These are phyloP conservation scores for Angomonas desouzai DNA, from an alignment of 208 protist species.

Conservation along the genomic window DNA sequence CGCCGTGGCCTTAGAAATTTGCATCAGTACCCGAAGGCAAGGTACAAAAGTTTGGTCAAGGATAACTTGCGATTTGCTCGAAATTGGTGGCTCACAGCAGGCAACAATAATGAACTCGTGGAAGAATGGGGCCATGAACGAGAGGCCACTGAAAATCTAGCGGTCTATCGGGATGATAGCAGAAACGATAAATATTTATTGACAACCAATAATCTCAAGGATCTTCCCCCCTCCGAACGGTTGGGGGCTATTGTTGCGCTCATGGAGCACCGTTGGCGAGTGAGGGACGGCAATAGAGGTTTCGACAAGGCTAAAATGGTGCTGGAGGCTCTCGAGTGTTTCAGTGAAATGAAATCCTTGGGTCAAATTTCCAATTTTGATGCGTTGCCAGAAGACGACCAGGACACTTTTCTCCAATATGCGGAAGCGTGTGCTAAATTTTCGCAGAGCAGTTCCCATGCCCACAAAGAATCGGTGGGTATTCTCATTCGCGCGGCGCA, in stretches of 20 bases:
- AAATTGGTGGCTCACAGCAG: constrained; percentile 75
- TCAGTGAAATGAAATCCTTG: constrained; percentile 75
- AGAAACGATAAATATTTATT: constrained; percentile 65
- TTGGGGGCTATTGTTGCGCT: constrained; percentile 65
- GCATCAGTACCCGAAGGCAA: constrained; percentile 82
- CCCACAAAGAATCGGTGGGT: constrained; percentile 75
- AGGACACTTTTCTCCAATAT: constrained; percentile 87
- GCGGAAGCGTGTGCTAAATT: constrained; percentile 70
- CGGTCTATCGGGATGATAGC: constrained; percentile 65
- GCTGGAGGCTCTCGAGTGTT: constrained; percentile 82
- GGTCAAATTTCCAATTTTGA: constrained; percentile 61
- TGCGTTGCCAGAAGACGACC: constrained; percentile 63
- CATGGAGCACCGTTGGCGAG: constrained; percentile 73
- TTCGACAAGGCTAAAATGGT: constrained; percentile 85
- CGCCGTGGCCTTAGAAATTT: constrained; percentile 72
- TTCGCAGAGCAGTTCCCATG: constrained; percentile 74
- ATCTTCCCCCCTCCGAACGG: constrained; percentile 66
- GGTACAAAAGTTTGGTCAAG: constrained; percentile 87
- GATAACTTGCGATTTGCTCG: constrained; percentile 68
- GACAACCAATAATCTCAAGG: constrained; percentile 66
- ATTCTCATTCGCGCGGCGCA: constrained; percentile 71
- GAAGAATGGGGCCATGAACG: constrained; percentile 78
- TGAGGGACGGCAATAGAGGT: constrained; percentile 78
- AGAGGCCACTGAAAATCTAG: constrained; percentile 85
- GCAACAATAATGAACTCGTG: constrained; percentile 88